Percentiles rank a stretch among this genome's conserved stretches.
phyloP scores from a whole-genome alignment of 78 protist genomes.

The Dictyostelium firmibasis region DNA sequence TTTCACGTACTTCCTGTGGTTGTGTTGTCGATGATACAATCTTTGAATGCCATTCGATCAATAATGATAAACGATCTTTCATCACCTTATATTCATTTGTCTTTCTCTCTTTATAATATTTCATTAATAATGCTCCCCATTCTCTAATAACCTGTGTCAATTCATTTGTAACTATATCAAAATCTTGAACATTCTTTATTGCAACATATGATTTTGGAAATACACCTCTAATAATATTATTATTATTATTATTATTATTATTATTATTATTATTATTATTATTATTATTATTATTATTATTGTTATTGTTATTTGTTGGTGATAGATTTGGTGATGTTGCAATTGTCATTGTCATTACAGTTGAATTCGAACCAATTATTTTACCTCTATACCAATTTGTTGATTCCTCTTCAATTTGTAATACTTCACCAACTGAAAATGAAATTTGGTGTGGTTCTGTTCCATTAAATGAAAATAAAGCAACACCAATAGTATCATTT shows the following conservation, averaged over 20 bases:
- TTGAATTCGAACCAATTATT: neutral
- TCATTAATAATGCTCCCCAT: slow-evolving; percentile 55
- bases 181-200: slow-evolving; percentile 6
- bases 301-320: neutral
- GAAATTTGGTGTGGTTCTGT: slow-evolving; percentile 24
- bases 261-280: neutral
- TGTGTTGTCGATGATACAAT: slow-evolving; percentile 16
- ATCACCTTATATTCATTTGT: slow-evolving; percentile 29
- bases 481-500: slow-evolving; percentile 21
- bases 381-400: slow-evolving; percentile 48
- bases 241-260: neutral
- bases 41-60: slow-evolving; percentile 73
- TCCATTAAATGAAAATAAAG: slow-evolving; percentile 1
- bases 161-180: slow-evolving; percentile 62
- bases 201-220: slow-evolving; percentile 44
- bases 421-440: slow-evolving; percentile 45
- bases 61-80: slow-evolving; percentile 55
- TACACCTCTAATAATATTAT: slow-evolving; percentile 26
- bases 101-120: slow-evolving; percentile 49
- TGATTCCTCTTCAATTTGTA: slow-evolving; percentile 40
- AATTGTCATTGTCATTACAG: neutral
- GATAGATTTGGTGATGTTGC: neutral
- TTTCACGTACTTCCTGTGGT: slow-evolving; percentile 49
- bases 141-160: slow-evolving; percentile 67
- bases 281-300: neutral